A percentile compares a stretch with the other conserved stretches of the same genome.
phyloP scores from a whole-genome alignment of 2,329 filamentous ascomycete genomes.

The Epichloe gansuensis region DNA sequence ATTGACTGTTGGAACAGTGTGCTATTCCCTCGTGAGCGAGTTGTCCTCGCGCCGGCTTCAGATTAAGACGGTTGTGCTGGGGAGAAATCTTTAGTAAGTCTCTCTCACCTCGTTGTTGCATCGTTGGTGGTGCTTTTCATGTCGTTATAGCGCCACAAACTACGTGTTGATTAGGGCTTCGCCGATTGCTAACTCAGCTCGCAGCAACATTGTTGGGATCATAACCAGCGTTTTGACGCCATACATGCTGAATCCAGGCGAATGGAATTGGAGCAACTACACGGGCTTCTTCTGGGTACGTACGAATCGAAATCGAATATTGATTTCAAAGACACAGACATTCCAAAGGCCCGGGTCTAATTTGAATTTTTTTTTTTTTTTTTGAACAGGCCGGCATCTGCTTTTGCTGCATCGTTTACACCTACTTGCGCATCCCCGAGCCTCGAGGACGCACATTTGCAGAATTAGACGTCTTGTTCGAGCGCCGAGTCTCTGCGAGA shows the following conservation, averaged over 20 bases:
- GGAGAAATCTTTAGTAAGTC: conserved; percentile 61
- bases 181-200: not conserved
- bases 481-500: conserved; percentile 56
- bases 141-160: no score
- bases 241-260: conserved; percentile 82
- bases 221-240: conserved; percentile 72
- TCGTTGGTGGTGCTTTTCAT: not conserved
- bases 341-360: not conserved
- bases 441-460: conserved; percentile 71
- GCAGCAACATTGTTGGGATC: conserved; percentile 67
- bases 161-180: not conserved
- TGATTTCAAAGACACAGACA: not conserved
- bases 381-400: conserved; percentile 53
- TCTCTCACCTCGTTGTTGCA: conserved; percentile 5
- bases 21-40: conserved; percentile 80
- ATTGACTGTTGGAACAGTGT: conserved; percentile 76
- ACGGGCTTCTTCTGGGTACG: conserved; percentile 75
- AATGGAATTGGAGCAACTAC: conserved; percentile 82
- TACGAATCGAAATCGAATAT: not conserved
- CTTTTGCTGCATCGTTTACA: conserved; percentile 70
- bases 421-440: conserved; percentile 48
- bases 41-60: conserved; percentile 71
- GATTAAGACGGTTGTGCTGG: conserved; percentile 85
- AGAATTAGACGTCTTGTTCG: conserved; percentile 76
- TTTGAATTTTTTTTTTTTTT: not conserved